phyloP scores from a whole-genome alignment of 257 asterid genomes.

The Craterostigma plantagineum region DNA sequence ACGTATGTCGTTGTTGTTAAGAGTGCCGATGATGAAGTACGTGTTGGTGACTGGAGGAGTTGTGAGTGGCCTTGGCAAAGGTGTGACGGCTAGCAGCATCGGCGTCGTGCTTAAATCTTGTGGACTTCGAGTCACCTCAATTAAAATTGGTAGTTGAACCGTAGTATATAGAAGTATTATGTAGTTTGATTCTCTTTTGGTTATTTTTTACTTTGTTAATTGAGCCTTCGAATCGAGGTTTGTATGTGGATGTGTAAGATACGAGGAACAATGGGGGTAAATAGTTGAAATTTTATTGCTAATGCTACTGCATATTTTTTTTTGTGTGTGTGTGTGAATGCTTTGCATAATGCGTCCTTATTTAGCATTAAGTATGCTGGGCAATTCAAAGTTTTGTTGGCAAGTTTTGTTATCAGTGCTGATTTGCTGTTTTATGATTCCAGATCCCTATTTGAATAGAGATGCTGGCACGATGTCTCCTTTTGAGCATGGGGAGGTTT shows the following conservation, averaged over 20 bases:
- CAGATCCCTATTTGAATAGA: conserved; percentile 87
- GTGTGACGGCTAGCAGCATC: conserved; percentile 63
- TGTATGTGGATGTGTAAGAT: too few species aligned
- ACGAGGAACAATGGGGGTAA: too few species aligned
- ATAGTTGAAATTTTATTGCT: too few species aligned
- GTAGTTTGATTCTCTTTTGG: background rate
- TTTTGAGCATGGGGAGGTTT: conserved; percentile 97
- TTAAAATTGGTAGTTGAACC: conserved; percentile 31
- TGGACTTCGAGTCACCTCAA: conserved; percentile 59
- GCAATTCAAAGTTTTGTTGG: too few species aligned
- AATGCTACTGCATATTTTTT: too few species aligned
- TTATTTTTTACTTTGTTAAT: background rate
- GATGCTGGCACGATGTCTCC: conserved; percentile 99
- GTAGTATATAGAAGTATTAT: background rate
- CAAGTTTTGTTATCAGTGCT: background rate
- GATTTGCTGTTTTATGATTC: conserved; percentile 6
- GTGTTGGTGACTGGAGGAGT: conserved; percentile 59
- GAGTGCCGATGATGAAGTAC: conserved; percentile 26
- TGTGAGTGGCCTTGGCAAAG: conserved; percentile 66
- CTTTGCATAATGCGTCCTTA: too few species aligned
- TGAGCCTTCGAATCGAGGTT: background rate
- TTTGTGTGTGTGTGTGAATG: background rate
- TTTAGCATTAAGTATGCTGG: too few species aligned
- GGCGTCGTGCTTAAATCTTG: conserved; percentile 63
- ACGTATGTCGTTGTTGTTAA: too few species aligned